Evolutionary conservation across 345 rosid species (phyloP), one percentile per base, ranked within the genome.

Genomic region (Carallia brachiata): DNA sequence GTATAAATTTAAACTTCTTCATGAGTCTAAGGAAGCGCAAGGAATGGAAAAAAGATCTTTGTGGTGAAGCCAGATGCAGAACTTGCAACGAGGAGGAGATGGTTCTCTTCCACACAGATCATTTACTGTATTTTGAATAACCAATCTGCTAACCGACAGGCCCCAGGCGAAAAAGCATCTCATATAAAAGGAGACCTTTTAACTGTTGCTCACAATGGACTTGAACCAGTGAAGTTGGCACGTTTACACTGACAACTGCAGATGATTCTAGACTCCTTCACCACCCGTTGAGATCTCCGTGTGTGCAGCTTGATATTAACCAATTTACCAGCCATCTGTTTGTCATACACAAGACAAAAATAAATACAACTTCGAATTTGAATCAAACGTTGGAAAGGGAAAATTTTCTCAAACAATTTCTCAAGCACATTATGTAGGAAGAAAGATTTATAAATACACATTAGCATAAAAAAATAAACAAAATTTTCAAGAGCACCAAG

Each of bases 291-390:
- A 2, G 94, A 78, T 79, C 99, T 86, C 76, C 89, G 75, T 1
- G 77, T 84, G 76, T 95, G 98, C 62, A 95, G 97, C 89, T 88
- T 92, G 60, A 90, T 85, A 76, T 84, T 96, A 71, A 86, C 83
- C 86, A 90, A 70, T 84, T 92, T 95, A 69, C 98, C 99, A 0
- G 93, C 86, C 78, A 92, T 78, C 97, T 92, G 86, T 36, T 76
- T 37, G 63, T 63, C 47, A 31, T 65, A 59, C 64, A 57, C 7
- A 2, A 68, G 73, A 60, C 19, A 68, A 34, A 44, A 52, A 71
- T 47, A 48, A 73, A 65, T 12, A 8, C 53, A 30, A 55, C 32
- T 37, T 17, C 28, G 2, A 18, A 64, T 9, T 17, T 62, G 1
- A 8, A 30, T 65, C 34, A 36, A 52, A 15, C 0, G 40, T 53